These are phyloP conservation scores for Chiua virens DNA, from an alignment of 768 basidiomycete genomes.

Conservation along the genomic window DNA sequence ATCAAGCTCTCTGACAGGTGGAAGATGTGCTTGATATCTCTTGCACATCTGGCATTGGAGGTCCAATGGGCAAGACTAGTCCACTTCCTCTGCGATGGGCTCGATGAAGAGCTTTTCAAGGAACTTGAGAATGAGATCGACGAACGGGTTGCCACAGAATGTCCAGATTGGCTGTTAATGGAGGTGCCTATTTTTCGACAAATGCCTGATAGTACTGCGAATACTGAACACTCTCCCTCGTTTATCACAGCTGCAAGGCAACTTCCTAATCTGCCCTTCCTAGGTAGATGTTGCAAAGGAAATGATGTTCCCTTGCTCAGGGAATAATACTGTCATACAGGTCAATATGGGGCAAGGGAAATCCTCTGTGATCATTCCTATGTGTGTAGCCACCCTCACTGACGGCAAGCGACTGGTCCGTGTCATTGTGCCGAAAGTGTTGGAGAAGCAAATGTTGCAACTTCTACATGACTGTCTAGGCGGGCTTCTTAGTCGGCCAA, in stretches of 20 bases:
- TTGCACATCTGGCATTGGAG: conserved; percentile 32
- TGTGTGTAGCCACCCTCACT: conserved; percentile 32
- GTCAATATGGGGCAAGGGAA: conserved; percentile 28
- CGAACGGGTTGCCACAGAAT: conserved; percentile 7
- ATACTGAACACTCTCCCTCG: too few species aligned
- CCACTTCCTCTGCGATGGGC: conserved; percentile 16
- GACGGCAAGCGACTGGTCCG: conserved; percentile 25
- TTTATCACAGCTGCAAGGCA: background rate
- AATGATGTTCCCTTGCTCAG: background rate
- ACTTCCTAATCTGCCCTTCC: too few species aligned
- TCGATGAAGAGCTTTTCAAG: conserved; percentile 31
- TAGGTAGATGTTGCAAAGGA: background rate
- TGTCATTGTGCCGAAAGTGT: conserved; percentile 46
- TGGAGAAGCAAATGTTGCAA: conserved; percentile 49
- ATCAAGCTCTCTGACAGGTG: conserved; percentile 21
- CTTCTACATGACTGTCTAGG: conserved; percentile 42
- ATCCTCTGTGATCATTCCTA: conserved; percentile 10
- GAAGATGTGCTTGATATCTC: conserved; percentile 24
- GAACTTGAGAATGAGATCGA: conserved; percentile 26
- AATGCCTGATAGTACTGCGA: background rate
- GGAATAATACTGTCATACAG: background rate
- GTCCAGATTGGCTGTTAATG: conserved; percentile 15
- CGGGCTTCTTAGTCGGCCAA: conserved; percentile 44
- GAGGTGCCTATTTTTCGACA: background rate
- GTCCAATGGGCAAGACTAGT: conserved; percentile 41